Evolutionary conservation across 306 rosid species (phyloP).

Genomic region (Prunus campanulata): DNA sequence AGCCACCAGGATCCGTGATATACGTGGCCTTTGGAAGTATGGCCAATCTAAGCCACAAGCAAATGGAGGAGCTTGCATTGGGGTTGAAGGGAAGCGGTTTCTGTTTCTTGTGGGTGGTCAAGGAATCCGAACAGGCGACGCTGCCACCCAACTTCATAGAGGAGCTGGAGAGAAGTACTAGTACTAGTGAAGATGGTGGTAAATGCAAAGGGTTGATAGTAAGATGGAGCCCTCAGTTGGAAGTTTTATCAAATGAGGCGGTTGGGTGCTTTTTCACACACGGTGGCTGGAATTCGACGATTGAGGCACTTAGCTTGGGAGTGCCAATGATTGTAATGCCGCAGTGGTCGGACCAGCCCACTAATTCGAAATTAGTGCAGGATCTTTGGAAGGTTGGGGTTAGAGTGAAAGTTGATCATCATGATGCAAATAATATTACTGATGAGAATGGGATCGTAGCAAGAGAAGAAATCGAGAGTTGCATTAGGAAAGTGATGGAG

Average conservation of each 20-base stretch:
- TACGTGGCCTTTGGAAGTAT: slow-evolving; percentile 63
- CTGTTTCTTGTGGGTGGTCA: slow-evolving; percentile 59
- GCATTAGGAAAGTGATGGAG: slow-evolving; percentile 38
- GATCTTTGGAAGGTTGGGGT: slow-evolving; percentile 52
- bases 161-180: not conserved
- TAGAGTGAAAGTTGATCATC: slow-evolving; percentile 31
- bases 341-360: slow-evolving; percentile 57
- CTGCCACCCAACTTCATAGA: slow-evolving; percentile 22
- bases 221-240: slow-evolving; percentile 48
- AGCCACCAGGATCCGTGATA: slow-evolving; percentile 40
- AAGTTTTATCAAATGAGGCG: slow-evolving; percentile 40
- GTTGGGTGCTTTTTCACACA: slow-evolving; percentile 53
- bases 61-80: slow-evolving; percentile 49
- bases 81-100: slow-evolving; percentile 33
- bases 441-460: slow-evolving; percentile 28
- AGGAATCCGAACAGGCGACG: slow-evolving; percentile 27
- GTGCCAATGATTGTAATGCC: slow-evolving; percentile 57
- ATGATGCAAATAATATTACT: not conserved
- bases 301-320: slow-evolving; percentile 50
- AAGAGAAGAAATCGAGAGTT: slow-evolving; percentile 36
- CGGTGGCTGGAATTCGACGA: slow-evolving; percentile 56
- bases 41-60: slow-evolving; percentile 32
- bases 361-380: slow-evolving; percentile 42
- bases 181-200: not conserved
- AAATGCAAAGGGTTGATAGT: slow-evolving; percentile 37